Conservation (phyloP, 2,329 filamentous ascomycete species). For the Aspergillus neoniger region DNA sequence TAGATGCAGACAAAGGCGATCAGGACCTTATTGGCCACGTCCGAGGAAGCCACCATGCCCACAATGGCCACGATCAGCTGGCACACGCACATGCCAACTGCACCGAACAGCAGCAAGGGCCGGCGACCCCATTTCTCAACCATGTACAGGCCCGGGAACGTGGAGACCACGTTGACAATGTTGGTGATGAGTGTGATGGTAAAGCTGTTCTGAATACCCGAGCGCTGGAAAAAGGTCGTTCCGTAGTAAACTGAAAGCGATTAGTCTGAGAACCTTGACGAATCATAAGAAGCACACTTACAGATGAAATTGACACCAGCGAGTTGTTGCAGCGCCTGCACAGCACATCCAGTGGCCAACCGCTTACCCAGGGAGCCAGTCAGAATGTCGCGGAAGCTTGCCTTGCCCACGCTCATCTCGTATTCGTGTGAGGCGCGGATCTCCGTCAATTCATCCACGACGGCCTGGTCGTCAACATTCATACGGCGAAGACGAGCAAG, state of each 20-base stretch:
- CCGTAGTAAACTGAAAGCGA: slow-evolving; percentile 38
- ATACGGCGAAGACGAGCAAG: slow-evolving; percentile 69
- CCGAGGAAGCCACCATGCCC: slow-evolving; percentile 43
- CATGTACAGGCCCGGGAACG: slow-evolving; percentile 50
- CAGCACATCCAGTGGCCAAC: slow-evolving; percentile 40
- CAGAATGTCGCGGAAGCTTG: slow-evolving; percentile 41
- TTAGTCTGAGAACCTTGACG: neutral
- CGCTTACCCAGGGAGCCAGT: slow-evolving; percentile 40
- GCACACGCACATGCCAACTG: slow-evolving; percentile 48
- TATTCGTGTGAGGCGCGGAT: slow-evolving; percentile 87
- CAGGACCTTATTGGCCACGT: slow-evolving; percentile 44
- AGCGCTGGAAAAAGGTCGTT: slow-evolving; percentile 43
- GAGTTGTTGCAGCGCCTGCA: slow-evolving; percentile 45
- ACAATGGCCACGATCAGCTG: slow-evolving; percentile 54
- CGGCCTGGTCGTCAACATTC: slow-evolving; percentile 66
- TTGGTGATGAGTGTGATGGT: slow-evolving; percentile 51
- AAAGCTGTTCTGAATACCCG: slow-evolving; percentile 47
- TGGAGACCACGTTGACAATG: slow-evolving; percentile 51
- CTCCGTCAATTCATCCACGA: slow-evolving; percentile 76
- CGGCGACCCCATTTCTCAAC: slow-evolving; percentile 54
- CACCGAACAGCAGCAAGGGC: slow-evolving; percentile 50
- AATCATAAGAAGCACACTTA: slow-evolving; percentile 18
- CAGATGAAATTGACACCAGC: slow-evolving; percentile 49
- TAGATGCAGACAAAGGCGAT: slow-evolving; percentile 51
- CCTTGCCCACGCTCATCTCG: slow-evolving; percentile 58